phyloP scores from a whole-genome alignment of 441 rosid genomes.

The Populus tomentosa region DNA sequence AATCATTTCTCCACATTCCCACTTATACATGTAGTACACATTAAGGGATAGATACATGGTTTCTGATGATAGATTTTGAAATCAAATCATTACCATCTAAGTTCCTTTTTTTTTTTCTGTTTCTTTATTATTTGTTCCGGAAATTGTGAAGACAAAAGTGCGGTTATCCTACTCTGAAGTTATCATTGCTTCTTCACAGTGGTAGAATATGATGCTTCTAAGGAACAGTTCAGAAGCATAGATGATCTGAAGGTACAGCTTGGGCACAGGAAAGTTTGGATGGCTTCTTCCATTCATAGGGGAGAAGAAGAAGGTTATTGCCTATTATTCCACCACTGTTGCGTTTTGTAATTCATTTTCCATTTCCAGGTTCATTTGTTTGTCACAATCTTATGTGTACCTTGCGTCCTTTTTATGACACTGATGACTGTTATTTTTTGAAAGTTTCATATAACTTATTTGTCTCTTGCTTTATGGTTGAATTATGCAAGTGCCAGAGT shows the following conservation, averaged over 20 bases:
- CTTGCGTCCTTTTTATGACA: neutral
- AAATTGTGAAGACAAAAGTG: neutral
- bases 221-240: constrained; percentile 31
- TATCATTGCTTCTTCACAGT: constrained; percentile 29
- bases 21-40: neutral
- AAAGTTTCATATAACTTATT: neutral
- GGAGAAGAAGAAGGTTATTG: constrained; percentile 87
- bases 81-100: constrained; percentile 5
- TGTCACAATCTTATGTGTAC: neutral
- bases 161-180: constrained; percentile 8
- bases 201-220: constrained; percentile 42
- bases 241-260: constrained; percentile 58
- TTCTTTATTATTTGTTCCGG: constrained; percentile 6
- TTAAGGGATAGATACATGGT: neutral
- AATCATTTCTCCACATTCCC: neutral
- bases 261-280: constrained; percentile 63
- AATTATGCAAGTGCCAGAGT: neutral
- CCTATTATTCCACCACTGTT: constrained; percentile 8
- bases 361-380: neutral
- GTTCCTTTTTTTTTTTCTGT: neutral
- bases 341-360: constrained; percentile 1
- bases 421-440: neutral
- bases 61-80: neutral
- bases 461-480: neutral
- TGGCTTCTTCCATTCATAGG: constrained; percentile 89